Percentiles rank a stretch among this genome's conserved stretches.
These are phyloP conservation scores for Pythium coloratum DNA, from an alignment of 352 stramenopile genomes.

Conservation along the genomic window DNA sequence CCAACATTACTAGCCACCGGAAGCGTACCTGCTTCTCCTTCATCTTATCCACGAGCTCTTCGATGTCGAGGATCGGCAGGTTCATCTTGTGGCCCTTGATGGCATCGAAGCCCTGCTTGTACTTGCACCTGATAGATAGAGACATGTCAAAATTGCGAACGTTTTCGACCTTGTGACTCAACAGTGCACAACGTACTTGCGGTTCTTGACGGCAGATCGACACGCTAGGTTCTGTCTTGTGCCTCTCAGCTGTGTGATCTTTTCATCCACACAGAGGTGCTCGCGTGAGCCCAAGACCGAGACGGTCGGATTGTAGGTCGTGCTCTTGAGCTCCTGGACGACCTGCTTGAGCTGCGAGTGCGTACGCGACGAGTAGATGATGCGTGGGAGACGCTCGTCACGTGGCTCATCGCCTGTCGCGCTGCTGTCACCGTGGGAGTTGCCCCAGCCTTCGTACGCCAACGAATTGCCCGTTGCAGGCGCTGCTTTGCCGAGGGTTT, in stretches of 20 bases:
- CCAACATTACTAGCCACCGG: neutral
- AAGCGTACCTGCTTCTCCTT: slow-evolving; percentile 63
- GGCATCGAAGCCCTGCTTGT: slow-evolving; percentile 77
- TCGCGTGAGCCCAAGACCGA: slow-evolving; percentile 94
- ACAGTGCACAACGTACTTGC: slow-evolving; percentile 53
- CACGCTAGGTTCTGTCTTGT: slow-evolving; percentile 88
- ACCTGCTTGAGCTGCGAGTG: slow-evolving; percentile 99
- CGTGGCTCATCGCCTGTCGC: slow-evolving; percentile 26
- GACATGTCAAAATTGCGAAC: neutral
- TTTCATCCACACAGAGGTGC: slow-evolving; percentile 97
- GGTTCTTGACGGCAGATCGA: slow-evolving; percentile 82
- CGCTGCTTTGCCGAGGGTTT: slow-evolving; percentile 31
- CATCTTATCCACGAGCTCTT: slow-evolving; percentile 94
- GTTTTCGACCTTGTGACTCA: neutral
- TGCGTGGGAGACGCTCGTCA: slow-evolving; percentile 70
- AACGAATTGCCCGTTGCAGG: slow-evolving; percentile 13
- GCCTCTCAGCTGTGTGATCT: slow-evolving; percentile 86
- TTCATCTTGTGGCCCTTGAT: slow-evolving; percentile 49
- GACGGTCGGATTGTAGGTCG: slow-evolving; percentile 88
- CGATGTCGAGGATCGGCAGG: slow-evolving; percentile 97
- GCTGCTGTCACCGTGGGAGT: slow-evolving; percentile 21
- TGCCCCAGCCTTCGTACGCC: slow-evolving; percentile 51
- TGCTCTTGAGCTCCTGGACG: slow-evolving; percentile 95
- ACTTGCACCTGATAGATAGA: slow-evolving; percentile 51
- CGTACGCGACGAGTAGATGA: slow-evolving; percentile 98